phyloP scores from a whole-genome alignment of 2,329 filamentous ascomycete genomes.

The Epichloe festucae region DNA sequence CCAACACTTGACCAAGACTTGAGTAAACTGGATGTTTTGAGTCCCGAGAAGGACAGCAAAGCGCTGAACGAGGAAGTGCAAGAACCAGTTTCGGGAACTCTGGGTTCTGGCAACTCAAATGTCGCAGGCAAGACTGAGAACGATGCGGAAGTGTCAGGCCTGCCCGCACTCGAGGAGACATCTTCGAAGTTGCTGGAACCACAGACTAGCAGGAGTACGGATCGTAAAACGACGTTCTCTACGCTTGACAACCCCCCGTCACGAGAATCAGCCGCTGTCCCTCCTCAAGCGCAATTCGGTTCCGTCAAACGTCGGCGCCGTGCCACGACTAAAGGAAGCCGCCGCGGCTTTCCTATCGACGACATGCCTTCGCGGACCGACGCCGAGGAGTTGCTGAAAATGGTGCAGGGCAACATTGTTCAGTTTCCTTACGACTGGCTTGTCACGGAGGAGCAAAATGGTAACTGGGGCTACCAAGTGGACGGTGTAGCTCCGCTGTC shows the following conservation, averaged over 20 bases:
- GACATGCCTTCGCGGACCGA: constrained; percentile 64
- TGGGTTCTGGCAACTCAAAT: constrained; percentile 26
- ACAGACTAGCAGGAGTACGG: constrained; percentile 26
- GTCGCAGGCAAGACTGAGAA: constrained; percentile 12
- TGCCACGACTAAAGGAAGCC: constrained; percentile 56
- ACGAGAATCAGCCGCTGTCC: constrained; percentile 18
- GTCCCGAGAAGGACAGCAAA: constrained; percentile 17
- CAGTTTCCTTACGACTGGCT: constrained; percentile 96
- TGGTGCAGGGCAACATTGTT: constrained; percentile 81
- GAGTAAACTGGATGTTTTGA: constrained; percentile 19
- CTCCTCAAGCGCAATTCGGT: constrained; percentile 23
- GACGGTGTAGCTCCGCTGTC: constrained; percentile 92
- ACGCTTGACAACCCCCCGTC: constrained; percentile 34
- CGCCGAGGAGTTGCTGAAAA: constrained; percentile 65
- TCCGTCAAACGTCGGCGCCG: constrained; percentile 51
- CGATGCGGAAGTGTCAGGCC: constrained; percentile 18
- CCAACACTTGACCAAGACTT: constrained; percentile 11
- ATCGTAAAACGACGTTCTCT: constrained; percentile 45
- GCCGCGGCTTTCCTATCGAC: constrained; percentile 52
- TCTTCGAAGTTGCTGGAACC: constrained; percentile 20
- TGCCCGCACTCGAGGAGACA: constrained; percentile 33
- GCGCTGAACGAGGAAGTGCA: constrained; percentile 22
- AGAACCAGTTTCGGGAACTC: constrained; percentile 1
- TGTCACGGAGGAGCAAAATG: constrained; percentile 76
- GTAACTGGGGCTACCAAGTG: constrained; percentile 94